These are phyloP conservation scores for Lipomyces mesembrius DNA, from an alignment of 805 yeast genomes.

Conservation along the genomic window DNA sequence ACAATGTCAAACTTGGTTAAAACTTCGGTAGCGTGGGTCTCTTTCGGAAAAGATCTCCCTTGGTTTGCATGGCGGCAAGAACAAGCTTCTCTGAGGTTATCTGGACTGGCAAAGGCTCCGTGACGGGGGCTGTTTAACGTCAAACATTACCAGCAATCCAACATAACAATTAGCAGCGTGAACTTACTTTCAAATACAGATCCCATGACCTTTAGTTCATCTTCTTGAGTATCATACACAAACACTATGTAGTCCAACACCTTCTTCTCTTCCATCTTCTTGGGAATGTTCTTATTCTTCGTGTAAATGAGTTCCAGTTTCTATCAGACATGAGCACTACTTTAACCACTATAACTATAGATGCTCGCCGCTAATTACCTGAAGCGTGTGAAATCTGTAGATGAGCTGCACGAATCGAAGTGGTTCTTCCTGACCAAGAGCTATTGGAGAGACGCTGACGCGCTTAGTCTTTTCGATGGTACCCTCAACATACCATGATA, in stretches of 20 bases:
- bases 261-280: constrained; percentile 14
- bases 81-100: background rate
- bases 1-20: constrained; percentile 2
- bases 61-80: constrained; percentile 20
- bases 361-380: constrained; percentile 16
- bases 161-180: background rate
- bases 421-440: constrained; percentile 22
- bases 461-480: constrained; percentile 20
- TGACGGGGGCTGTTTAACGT: constrained; percentile 19
- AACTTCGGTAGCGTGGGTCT: constrained; percentile 24
- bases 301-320: constrained; percentile 18
- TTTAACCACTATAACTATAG: too few relatives aligned
- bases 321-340: constrained; percentile 2
- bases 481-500: constrained; percentile 23
- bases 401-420: constrained; percentile 25
- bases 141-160: background rate
- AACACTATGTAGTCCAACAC: constrained; percentile 32
- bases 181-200: constrained; percentile 35
- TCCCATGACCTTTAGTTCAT: constrained; percentile 26
- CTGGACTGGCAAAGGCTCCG: constrained; percentile 26
- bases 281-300: constrained; percentile 21
- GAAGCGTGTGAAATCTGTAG: constrained; percentile 25
- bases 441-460: constrained; percentile 22
- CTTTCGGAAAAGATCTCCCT: constrained; percentile 34
- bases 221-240: constrained; percentile 15